phyloP scores from a whole-genome alignment of 441 rosid species.

The Euphorbia celastroides region DNA sequence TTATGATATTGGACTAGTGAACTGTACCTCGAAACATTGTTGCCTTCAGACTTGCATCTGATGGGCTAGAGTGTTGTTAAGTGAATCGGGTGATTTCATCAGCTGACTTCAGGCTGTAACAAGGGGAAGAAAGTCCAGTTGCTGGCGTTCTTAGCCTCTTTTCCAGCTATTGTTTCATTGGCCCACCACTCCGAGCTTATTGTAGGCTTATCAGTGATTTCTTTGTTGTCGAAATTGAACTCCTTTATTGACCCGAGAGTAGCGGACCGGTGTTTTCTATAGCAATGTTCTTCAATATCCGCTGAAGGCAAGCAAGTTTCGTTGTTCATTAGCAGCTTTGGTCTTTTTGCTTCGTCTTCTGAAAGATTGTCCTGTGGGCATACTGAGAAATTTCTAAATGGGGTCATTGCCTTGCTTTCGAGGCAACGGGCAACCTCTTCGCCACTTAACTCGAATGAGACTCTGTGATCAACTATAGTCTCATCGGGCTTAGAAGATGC shows the following conservation, averaged over 20 bases:
- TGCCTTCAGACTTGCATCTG: constrained; percentile 30
- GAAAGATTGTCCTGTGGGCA: constrained; percentile 32
- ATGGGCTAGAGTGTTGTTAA: constrained; percentile 18
- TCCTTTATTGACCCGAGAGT: constrained; percentile 65
- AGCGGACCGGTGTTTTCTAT: constrained; percentile 36
- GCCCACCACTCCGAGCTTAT: constrained; percentile 72
- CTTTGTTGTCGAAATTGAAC: constrained; percentile 65
- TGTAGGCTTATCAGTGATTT: constrained; percentile 41
- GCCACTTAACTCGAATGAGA: constrained; percentile 86
- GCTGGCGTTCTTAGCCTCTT: constrained; percentile 46
- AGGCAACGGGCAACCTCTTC: constrained; percentile 93
- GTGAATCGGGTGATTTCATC: constrained; percentile 21
- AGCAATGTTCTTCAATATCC: no score
- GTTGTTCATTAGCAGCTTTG: constrained; percentile 17
- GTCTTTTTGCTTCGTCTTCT: constrained; percentile 24
- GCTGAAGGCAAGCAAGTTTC: constrained; percentile 22
- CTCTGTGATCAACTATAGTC: constrained; percentile 60
- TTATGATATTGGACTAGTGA: constrained; percentile 14
- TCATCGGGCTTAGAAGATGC: constrained; percentile 46
- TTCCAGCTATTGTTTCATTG: constrained; percentile 64
- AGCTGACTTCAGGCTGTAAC: constrained; percentile 76
- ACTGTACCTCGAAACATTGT: constrained; percentile 11
- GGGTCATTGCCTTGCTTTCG: constrained; percentile 43
- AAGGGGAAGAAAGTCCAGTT: constrained; percentile 88
- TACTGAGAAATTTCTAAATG: constrained; percentile 37